Evolutionary conservation across 2,329 filamentous ascomycete species (phyloP).

Genomic region (Volutella citrinella): DNA sequence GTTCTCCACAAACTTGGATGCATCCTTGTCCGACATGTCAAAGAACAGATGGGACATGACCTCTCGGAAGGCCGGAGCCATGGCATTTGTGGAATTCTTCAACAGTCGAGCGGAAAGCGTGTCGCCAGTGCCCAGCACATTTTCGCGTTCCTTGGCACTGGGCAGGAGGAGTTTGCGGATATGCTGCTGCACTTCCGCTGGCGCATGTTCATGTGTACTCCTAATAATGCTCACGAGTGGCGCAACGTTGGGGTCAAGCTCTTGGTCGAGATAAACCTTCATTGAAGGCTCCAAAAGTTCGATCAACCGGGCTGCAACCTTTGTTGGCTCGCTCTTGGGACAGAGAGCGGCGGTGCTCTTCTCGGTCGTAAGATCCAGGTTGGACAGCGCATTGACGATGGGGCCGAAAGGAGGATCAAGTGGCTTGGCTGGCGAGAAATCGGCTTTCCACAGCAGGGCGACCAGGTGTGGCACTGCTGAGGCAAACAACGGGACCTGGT

Average conservation of each 20-base stretch:
- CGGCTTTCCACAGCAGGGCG: constrained; percentile 60
- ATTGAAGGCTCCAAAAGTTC: constrained; percentile 67
- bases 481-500: constrained; percentile 60
- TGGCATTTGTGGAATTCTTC: constrained; percentile 70
- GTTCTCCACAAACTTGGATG: constrained; percentile 78
- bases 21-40: constrained; percentile 78
- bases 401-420: constrained; percentile 70
- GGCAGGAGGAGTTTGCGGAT: constrained; percentile 73
- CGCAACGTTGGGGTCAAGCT: constrained; percentile 70
- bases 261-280: constrained; percentile 58
- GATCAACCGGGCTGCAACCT: constrained; percentile 63
- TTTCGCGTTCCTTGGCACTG: constrained; percentile 69
- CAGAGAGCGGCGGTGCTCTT: constrained; percentile 59
- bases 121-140: constrained; percentile 72
- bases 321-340: constrained; percentile 58
- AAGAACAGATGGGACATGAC: constrained; percentile 79
- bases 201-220: constrained; percentile 67
- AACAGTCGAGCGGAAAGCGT: constrained; percentile 76
- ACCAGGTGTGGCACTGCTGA: constrained; percentile 67
- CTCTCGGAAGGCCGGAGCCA: constrained; percentile 68
- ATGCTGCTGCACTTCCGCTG: constrained; percentile 54
- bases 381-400: constrained; percentile 77
- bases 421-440: constrained; percentile 60
- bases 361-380: constrained; percentile 65
- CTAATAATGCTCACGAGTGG: constrained; percentile 74